Evolutionary conservation across 805 yeast genomes (phyloP).

Genomic region (Metschnikowia dekortorum): DNA sequence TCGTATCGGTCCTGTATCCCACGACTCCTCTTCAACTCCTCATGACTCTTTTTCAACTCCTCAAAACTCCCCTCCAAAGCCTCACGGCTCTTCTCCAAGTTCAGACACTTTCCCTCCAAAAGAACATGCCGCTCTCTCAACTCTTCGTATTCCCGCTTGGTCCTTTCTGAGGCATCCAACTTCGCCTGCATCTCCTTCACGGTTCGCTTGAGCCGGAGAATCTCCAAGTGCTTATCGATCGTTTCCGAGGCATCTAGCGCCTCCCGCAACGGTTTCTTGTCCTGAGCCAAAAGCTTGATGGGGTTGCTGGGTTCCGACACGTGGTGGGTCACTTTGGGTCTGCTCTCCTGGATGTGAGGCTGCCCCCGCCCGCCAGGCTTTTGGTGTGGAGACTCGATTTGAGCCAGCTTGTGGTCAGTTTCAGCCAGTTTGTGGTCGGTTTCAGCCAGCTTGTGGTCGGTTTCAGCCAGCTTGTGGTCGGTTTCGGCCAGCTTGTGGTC

Average conservation of each 20-base stretch:
- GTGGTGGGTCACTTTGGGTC: not conserved
- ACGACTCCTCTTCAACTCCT: not conserved
- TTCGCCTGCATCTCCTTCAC: constrained; percentile 9
- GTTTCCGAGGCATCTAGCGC: constrained; percentile 32
- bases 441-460: not conserved
- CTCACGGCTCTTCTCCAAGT: not conserved
- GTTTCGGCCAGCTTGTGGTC: not conserved
- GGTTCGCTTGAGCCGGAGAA: constrained; percentile 34
- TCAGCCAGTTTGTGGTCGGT: too few relatives aligned
- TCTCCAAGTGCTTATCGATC: constrained; percentile 41
- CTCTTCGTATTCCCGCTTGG: not conserved
- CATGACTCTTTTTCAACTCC: not conserved
- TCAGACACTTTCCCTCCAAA: not conserved
- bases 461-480: too few relatives aligned
- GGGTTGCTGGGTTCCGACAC: constrained; percentile 17
- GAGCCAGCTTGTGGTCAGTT: not conserved
- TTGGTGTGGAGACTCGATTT: too few relatives aligned
- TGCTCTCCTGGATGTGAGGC: not conserved
- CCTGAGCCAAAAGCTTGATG: constrained; percentile 20
- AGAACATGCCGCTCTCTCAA: too few relatives aligned
- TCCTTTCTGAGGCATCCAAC: not conserved
- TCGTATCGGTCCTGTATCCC: too few relatives aligned
- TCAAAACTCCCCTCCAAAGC: not conserved
- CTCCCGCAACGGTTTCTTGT: constrained; percentile 3
- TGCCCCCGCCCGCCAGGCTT: not conserved